Conservation (phyloP, 2,329 filamentous ascomycete genomes). For the Aureobasidium namibiae region DNA sequence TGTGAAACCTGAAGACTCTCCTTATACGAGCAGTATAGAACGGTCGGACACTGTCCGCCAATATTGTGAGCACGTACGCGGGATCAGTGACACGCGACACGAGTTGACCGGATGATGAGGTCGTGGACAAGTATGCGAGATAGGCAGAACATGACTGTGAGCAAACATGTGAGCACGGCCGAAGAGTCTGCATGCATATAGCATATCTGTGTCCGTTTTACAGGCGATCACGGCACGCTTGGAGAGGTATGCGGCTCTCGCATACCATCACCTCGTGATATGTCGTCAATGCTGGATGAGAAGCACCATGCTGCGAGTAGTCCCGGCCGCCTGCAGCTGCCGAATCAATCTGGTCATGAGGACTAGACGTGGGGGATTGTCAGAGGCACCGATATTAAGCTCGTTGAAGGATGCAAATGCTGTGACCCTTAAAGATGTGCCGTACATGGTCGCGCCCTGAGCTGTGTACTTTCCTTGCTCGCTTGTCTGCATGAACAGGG, state of each 20-base stretch:
- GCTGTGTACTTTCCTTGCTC: not conserved
- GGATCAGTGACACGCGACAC: not conserved
- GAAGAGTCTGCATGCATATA: slow-evolving; percentile 3
- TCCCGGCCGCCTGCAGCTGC: not conserved
- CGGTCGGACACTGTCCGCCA: not conserved
- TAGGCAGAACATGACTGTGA: not conserved
- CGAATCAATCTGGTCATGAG: not conserved
- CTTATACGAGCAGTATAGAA: not conserved
- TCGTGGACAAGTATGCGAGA: not conserved
- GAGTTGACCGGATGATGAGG: not conserved
- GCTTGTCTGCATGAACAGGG: not conserved
- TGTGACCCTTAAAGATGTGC: slow-evolving; percentile 2
- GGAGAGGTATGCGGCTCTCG: not conserved
- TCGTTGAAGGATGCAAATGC: not conserved
- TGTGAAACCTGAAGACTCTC: not conserved
- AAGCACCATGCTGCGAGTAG: not conserved
- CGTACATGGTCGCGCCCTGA: not conserved
- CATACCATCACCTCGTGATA: not conserved
- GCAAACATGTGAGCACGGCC: not conserved
- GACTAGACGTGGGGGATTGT: not conserved
- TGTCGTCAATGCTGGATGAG: not conserved
- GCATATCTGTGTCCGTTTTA: not conserved
- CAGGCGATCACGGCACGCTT: not conserved
- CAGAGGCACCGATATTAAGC: slow-evolving; percentile 7
- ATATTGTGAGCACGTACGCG: not conserved